Evolutionary conservation across 805 yeast genomes (phyloP).

Genomic region (Nakazawaea peltata): DNA sequence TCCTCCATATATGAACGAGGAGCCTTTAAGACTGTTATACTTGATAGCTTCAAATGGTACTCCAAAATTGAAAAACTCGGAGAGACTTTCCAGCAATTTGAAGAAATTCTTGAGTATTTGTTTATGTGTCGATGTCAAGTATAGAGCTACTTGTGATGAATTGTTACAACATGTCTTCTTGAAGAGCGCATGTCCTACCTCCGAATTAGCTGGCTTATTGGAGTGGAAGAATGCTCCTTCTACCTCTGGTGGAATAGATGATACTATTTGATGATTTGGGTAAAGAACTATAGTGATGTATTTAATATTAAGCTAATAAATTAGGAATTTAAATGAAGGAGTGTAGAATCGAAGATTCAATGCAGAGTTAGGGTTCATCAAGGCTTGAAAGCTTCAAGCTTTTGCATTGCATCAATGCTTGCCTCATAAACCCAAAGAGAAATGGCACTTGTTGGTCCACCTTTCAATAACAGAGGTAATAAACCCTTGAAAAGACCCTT

Average conservation of each 20-base stretch:
- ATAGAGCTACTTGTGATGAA: slow-evolving; percentile 87
- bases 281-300: neutral
- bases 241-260: slow-evolving; percentile 4
- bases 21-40: slow-evolving; percentile 89
- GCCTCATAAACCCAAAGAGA: slow-evolving; percentile 26
- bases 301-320: no score
- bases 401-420: slow-evolving; percentile 13
- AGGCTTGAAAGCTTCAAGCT: neutral
- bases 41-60: slow-evolving; percentile 96
- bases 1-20: slow-evolving; percentile 95
- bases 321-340: no score
- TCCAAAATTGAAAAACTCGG: slow-evolving; percentile 84
- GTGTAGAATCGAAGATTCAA: no score
- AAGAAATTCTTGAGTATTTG: slow-evolving; percentile 86
- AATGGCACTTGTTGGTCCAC: slow-evolving; percentile 63
- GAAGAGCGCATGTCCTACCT: slow-evolving; percentile 51
- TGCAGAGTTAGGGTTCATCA: no score
- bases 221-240: slow-evolving; percentile 29
- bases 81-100: slow-evolving; percentile 60
- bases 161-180: slow-evolving; percentile 71
- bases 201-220: slow-evolving; percentile 51
- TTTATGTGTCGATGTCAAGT: slow-evolving; percentile 87
- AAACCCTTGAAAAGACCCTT: slow-evolving; percentile 79
- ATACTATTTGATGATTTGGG: neutral
- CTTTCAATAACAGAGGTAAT: slow-evolving; percentile 61